A percentile compares a stretch with the other conserved stretches of the same genome.
Conservation (phyloP, 2,329 filamentous ascomycete genomes). For the Xylariaceae sp. region DNA sequence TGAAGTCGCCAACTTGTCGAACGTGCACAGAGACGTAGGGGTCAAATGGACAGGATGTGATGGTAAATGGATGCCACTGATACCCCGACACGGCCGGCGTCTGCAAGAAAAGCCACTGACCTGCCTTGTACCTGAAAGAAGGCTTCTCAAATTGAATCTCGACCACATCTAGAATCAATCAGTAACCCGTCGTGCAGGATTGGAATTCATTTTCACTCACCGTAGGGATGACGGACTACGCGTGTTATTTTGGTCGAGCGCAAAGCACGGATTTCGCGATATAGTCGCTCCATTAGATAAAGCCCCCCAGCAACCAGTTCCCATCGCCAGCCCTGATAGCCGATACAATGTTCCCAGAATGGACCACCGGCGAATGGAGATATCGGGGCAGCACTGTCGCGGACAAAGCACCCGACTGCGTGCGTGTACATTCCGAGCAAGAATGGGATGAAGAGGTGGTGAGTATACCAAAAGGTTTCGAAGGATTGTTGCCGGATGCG, state of each 20-base stretch:
- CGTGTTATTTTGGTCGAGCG: slow-evolving; percentile 85
- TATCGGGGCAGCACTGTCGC: slow-evolving; percentile 63
- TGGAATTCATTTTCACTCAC: slow-evolving; percentile 41
- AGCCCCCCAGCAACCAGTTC: slow-evolving; percentile 80
- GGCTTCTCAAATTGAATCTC: slow-evolving; percentile 97
- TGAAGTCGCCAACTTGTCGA: slow-evolving; percentile 95
- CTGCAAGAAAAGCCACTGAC: slow-evolving; percentile 96
- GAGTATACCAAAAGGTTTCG: slow-evolving; percentile 98
- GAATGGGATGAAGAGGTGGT: slow-evolving; percentile 97
- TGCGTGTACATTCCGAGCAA: slow-evolving; percentile 91
- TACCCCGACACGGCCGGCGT: slow-evolving; percentile 80
- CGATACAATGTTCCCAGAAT: slow-evolving; percentile 91
- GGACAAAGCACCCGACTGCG: slow-evolving; percentile 92
- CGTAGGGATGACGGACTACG: slow-evolving; percentile 92
- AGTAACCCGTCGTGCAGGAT: slow-evolving; percentile 16
- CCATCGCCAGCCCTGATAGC: slow-evolving; percentile 96
- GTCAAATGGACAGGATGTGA: slow-evolving; percentile 95
- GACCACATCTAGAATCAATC: slow-evolving; percentile 63
- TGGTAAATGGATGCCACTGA: slow-evolving; percentile 99
- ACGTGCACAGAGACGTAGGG: slow-evolving; percentile 92
- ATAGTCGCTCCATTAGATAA: slow-evolving; percentile 83
- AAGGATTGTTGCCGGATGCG: slow-evolving; percentile 95
- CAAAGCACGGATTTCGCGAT: slow-evolving; percentile 80
- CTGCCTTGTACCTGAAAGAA: slow-evolving; percentile 95
- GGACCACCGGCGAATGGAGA: slow-evolving; percentile 77